These are phyloP conservation scores for Linnemannia exigua DNA, from an alignment of 192 early-diverging fungal species.

Conservation along the genomic window DNA sequence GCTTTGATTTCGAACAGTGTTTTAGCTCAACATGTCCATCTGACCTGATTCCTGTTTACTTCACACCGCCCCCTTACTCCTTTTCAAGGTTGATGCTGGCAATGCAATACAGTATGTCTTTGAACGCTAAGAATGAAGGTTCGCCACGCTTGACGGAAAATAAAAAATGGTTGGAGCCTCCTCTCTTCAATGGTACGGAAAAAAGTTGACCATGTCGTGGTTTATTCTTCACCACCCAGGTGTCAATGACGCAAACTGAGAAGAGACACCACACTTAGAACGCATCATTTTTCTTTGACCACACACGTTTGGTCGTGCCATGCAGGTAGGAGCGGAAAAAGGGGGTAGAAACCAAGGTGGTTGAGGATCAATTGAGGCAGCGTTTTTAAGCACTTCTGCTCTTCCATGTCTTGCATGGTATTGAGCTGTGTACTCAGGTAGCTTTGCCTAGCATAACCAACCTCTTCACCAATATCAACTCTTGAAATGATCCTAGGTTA, in stretches of 20 bases:
- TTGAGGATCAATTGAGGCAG: neutral
- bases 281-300: neutral
- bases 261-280: neutral
- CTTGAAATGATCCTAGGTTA: too few relatives aligned
- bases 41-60: neutral
- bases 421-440: neutral
- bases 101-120: neutral
- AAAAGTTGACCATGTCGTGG: neutral
- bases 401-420: neutral
- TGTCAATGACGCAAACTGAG: neutral
- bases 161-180: neutral
- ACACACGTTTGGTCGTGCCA: neutral
- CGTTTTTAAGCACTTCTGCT: neutral
- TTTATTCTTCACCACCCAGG: neutral
- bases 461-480: too few relatives aligned
- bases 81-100: neutral
- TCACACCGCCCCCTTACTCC: neutral
- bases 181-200: neutral
- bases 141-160: neutral
- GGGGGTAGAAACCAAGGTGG: neutral
- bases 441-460: neutral
- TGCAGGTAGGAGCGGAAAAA: neutral
- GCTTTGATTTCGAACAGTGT: neutral
- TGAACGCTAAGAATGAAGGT: neutral
- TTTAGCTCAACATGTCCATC: neutral